These are phyloP conservation scores for Aspergillus intermedius DNA, from an alignment of 2,329 filamentous ascomycete genomes.

Conservation along the genomic window DNA sequence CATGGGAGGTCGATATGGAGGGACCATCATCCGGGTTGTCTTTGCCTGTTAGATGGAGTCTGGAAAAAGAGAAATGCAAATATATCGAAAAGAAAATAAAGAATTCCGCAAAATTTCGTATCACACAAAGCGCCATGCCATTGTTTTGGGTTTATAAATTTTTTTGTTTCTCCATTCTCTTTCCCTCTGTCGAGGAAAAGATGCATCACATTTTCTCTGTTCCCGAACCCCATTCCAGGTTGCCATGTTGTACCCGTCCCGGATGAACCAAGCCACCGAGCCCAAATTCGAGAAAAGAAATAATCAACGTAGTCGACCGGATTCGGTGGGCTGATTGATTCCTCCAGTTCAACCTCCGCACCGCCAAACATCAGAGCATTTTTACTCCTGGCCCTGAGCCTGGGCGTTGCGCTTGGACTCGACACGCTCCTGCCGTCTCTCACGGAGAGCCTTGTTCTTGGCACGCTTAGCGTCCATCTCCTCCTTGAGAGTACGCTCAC, in stretches of 20 bases:
- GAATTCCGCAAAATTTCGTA: constrained; percentile 12
- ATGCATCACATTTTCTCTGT: constrained; percentile 11
- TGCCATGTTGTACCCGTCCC: constrained; percentile 10
- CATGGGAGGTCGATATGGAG: not conserved
- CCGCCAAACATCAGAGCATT: constrained; percentile 29
- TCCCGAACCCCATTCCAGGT: constrained; percentile 14
- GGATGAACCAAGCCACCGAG: constrained; percentile 16
- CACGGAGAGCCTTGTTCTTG: constrained; percentile 99
- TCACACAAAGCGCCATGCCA: constrained; percentile 24
- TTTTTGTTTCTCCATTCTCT: constrained; percentile 14
- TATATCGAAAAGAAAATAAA: constrained; percentile 2
- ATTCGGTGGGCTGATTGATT: constrained; percentile 24
- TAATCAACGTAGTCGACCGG: constrained; percentile 21
- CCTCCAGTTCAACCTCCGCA: constrained; percentile 31
- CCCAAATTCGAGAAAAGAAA: constrained; percentile 12
- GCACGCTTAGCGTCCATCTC: constrained; percentile 99
- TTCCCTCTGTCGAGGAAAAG: constrained; percentile 11
- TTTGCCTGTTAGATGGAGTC: not conserved
- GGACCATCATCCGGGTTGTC: not conserved
- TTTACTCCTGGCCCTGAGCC: constrained; percentile 56
- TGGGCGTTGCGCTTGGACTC: constrained; percentile 84
- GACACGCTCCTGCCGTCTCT: constrained; percentile 92
- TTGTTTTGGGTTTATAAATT: constrained; percentile 13
- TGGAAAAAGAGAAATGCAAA: not conserved
- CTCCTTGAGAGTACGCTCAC: constrained; percentile 93